Base-by-base conservation (phyloP, 495 filamentous ascomycete genomes). In the Emericellopsis terricola region DNA sequence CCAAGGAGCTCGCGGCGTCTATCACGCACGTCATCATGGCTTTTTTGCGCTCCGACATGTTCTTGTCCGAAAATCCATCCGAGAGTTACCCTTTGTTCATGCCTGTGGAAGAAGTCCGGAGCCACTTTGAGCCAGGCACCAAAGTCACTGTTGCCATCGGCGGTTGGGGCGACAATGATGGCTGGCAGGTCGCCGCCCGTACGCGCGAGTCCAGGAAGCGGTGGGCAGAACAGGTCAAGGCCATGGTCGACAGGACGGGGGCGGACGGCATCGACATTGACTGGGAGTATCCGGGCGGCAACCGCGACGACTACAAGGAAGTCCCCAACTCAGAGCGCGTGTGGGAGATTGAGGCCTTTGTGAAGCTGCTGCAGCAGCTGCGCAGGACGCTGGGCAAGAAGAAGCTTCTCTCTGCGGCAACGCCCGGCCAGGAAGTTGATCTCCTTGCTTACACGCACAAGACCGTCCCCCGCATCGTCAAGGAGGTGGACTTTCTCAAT, bases 211-310 rank as follows among this genome's bases (percentile, higher is more conserved):
- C 56, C 5, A 64, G 73, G 9, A 44, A 55, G 33, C 57, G 44
- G 15, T 83, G 77, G 44, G 78, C 77, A 15, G 62, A 61, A 37
- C 78, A 80, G 38, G 60, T 81, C 2, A 66, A 64, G 5, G 49
- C 51, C 1, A 76, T 81, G 73, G 56, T 85, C 8, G 51, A 60
- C 2, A 52, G 53, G 8, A 70, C 67, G 8, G 68, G 69, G 0
- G 75, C 76, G 23, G 76, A 82, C 44, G 76, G 59, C 11, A 53
- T 70, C 49, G 79, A 85, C 38, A 70, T 83, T 36, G 78, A 85
- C 46, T 85, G 79, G 78, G 78, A 85, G 42, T 85, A 82, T 46
- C 78, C 79, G 1, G 78, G 60, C 19, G 79, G 79, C 28, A 82
- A 85, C 46, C 78, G 78, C 15, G 65, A 76, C 32, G 75, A 82